phyloP scores from a whole-genome alignment of 768 basidiomycete genomes.

The Clitopilus passeckerianus region DNA sequence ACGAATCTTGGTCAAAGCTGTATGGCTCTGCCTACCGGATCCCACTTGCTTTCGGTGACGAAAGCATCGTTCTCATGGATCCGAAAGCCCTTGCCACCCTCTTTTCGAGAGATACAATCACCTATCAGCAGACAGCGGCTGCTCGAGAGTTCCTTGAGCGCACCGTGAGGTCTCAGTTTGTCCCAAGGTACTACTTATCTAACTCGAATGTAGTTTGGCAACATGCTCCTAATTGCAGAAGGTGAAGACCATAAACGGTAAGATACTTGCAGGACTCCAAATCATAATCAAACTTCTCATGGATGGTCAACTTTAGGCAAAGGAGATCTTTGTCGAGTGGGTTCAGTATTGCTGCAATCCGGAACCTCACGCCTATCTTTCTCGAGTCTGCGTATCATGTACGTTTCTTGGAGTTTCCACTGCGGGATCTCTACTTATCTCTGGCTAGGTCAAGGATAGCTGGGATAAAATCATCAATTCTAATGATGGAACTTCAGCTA shows the following conservation, averaged over 20 bases:
- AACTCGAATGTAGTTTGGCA: slow-evolving; percentile 26
- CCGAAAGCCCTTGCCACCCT: slow-evolving; percentile 50
- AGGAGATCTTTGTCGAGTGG: slow-evolving; percentile 46
- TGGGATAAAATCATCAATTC: slow-evolving; percentile 18
- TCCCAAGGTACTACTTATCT: background rate
- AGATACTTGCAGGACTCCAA: background rate
- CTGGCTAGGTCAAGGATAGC: slow-evolving; percentile 23
- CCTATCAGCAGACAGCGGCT: slow-evolving; percentile 36
- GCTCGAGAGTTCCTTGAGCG: slow-evolving; percentile 26
- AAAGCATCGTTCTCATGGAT: slow-evolving; percentile 18
- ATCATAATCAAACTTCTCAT: slow-evolving; percentile 20
- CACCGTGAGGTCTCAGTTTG: slow-evolving; percentile 24
- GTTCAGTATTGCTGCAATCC: slow-evolving; percentile 47
- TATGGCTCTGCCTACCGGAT: background rate
- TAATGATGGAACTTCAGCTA: slow-evolving; percentile 17
- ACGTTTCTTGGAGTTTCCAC: slow-evolving; percentile 17
- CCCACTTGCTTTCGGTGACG: background rate
- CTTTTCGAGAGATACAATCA: slow-evolving; percentile 42
- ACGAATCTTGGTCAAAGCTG: background rate
- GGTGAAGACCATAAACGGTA: slow-evolving; percentile 44
- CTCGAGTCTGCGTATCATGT: slow-evolving; percentile 48
- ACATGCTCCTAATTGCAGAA: slow-evolving; percentile 34
- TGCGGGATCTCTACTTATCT: slow-evolving; percentile 5
- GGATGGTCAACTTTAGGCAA: slow-evolving; percentile 24
- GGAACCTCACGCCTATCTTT: slow-evolving; percentile 40